phyloP scores from a whole-genome alignment of 345 rosid genomes.

The Eucalyptus tenuipes region DNA sequence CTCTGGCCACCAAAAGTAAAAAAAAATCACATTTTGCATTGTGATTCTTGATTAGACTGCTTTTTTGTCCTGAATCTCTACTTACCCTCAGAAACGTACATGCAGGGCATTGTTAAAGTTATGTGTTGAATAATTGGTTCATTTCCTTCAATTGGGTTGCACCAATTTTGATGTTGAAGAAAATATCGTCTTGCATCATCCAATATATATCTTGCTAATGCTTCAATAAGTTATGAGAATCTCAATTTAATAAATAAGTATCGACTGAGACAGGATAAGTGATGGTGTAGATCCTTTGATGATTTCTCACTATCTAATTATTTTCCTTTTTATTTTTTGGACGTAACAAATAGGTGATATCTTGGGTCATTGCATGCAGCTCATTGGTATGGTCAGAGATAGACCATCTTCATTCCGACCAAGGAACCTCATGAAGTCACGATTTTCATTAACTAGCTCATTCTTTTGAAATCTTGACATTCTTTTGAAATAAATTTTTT shows the following conservation, averaged over 20 bases:
- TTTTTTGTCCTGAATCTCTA: not conserved
- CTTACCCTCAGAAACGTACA: too few relatives aligned
- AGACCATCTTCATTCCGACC: too few relatives aligned
- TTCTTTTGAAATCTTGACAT: not conserved
- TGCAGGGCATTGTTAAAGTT: not conserved
- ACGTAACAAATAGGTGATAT: too few relatives aligned
- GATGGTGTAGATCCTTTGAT: too few relatives aligned
- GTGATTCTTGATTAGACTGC: fast-evolving
- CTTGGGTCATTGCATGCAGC: fast-evolving
- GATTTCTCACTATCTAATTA: not conserved
- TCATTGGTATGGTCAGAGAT: too few relatives aligned
- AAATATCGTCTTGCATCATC: not conserved
- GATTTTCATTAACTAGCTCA: not conserved
- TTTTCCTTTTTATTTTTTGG: not conserved
- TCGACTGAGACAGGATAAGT: not conserved
- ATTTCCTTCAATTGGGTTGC: not conserved
- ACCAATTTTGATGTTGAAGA: not conserved
- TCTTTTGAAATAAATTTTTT: too few relatives aligned
- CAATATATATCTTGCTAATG: not conserved
- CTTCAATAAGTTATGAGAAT: too few relatives aligned
- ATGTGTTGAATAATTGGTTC: not conserved
- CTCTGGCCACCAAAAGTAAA: not conserved
- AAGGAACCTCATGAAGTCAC: not conserved
- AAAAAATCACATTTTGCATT: not conserved
- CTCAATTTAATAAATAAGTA: not conserved